phyloP scores from a whole-genome alignment of 108 stramenopile species.

The Bacterosira constricta region DNA sequence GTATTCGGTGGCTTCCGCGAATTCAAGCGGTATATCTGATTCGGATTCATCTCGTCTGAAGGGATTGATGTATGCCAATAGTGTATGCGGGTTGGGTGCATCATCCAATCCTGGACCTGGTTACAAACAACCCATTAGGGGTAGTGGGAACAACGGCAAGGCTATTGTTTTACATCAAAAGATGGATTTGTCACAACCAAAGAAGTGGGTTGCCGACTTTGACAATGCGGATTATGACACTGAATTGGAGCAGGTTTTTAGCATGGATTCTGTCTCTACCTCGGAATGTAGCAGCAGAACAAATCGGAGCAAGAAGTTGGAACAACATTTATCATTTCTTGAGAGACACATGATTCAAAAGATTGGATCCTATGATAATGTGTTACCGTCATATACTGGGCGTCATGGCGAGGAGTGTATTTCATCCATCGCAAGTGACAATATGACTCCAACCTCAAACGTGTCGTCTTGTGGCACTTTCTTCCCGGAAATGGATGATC shows the following conservation, averaged over 20 bases:
- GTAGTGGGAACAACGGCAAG: no score
- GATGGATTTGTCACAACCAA: no score
- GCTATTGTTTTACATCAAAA: no score
- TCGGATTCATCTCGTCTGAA: not conserved
- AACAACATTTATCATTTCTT: conserved; percentile 24
- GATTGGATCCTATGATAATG: not conserved
- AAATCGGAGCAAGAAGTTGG: conserved; percentile 5
- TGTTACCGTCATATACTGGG: not conserved
- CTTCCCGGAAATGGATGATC: conserved; percentile 20
- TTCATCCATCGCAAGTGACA: not conserved
- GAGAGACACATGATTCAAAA: conserved; percentile 26
- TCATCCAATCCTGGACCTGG: not conserved
- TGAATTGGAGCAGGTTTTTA: conserved; percentile 1
- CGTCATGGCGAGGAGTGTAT: not conserved
- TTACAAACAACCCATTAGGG: no score
- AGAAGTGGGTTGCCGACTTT: not conserved
- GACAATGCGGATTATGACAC: not conserved
- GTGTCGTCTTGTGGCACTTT: not conserved
- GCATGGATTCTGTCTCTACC: not conserved
- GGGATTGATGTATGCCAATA: not conserved
- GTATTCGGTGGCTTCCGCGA: not conserved
- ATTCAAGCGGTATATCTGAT: not conserved
- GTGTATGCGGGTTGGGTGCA: not conserved
- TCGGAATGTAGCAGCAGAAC: not conserved
- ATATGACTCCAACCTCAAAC: not conserved